These are phyloP conservation scores for Pyrenochaeta sp. DNA, from an alignment of 2,329 filamentous ascomycete species.

Conservation along the genomic window DNA sequence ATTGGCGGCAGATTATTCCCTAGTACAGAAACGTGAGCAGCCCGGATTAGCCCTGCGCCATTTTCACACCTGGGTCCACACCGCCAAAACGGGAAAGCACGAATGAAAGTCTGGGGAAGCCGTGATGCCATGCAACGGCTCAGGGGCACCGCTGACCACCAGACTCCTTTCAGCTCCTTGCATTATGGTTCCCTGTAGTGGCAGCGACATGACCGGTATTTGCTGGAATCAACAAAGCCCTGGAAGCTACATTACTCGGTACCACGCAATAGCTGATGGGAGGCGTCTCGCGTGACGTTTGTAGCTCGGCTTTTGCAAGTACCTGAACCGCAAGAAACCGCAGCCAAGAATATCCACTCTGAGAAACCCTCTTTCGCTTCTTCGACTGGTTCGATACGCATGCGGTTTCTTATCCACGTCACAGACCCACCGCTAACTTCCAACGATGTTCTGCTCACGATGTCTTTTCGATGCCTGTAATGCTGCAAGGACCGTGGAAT, in stretches of 20 bases:
- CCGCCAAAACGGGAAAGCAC: slow-evolving; percentile 23
- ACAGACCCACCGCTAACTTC: slow-evolving; percentile 18
- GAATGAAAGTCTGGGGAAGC: slow-evolving; percentile 33
- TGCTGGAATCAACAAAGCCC: slow-evolving; percentile 6
- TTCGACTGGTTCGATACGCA: slow-evolving; percentile 18
- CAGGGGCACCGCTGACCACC: slow-evolving; percentile 21
- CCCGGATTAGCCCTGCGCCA: slow-evolving; percentile 41
- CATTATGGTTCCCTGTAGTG: slow-evolving; percentile 28
- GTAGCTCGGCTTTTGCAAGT: slow-evolving; percentile 6
- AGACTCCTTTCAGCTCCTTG: slow-evolving; percentile 23
- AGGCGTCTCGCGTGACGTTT: slow-evolving; percentile 21
- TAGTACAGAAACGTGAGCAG: slow-evolving; percentile 32
- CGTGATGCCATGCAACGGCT: slow-evolving; percentile 10
- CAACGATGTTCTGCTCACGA: slow-evolving; percentile 6
- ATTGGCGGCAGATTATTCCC: slow-evolving; percentile 37
- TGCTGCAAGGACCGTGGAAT: slow-evolving; percentile 2
- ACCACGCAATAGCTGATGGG: slow-evolving; percentile 15
- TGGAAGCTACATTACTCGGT: slow-evolving; percentile 1
- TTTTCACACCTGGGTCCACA: slow-evolving; percentile 35
- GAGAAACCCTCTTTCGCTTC: slow-evolving; percentile 20
- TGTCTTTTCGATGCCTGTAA: not conserved
- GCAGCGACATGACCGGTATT: slow-evolving; percentile 15
- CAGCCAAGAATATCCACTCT: slow-evolving; percentile 31
- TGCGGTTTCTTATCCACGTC: slow-evolving; percentile 22
- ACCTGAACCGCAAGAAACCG: slow-evolving; percentile 35